Base-by-base conservation (phyloP, 2,329 filamentous ascomycete species). In the Rutstroemia sydowiana region DNA sequence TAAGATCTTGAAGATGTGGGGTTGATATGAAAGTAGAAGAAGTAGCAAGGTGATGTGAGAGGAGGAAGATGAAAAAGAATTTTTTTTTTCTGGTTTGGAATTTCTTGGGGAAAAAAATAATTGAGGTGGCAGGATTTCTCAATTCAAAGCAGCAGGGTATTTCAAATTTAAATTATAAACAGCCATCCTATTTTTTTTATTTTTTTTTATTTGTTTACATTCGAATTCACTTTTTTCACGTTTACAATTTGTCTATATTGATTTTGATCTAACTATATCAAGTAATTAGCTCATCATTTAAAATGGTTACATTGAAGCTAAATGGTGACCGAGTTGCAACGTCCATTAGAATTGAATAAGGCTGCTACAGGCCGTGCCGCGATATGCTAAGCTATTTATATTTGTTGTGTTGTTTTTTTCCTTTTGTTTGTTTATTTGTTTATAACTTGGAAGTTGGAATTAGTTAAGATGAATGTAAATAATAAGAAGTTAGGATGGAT, bases 141-240 rank as follows among this genome's bases (percentile, higher is more conserved):
- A 10, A 11, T 3, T 5, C 20, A 41, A 41, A 23, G 10, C 20
- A 41, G n/a, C 34, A 32, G 34, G 34, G 34, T n/a, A 37, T 41
- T 18, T 16, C n/a, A 21, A 21, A 20, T 18, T 41, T 23, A 41
- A 23, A 11, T 41, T 41, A 40, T 41, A 20, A 41, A 41, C 37
- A 41, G 37, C 37, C 37, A 41, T 41, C 18, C 37, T 7, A 14
- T 32, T 32, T 32, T 32, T 32, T 13, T 32, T 7, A 32, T 32
- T 32, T 41, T 41, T 41, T 41, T 20, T 21, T 41, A 41, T 41
- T 41, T 41, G 37, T 41, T 41, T 41, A 41, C 37, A 41, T 41
- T 40, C n/a, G n/a, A n/a, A n/a, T n/a, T n/a, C n/a, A n/a, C n/a
- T n/a, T n/a, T n/a, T n/a, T n/a, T n/a, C n/a, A n/a, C n/a, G 16